Evolutionary conservation across 805 yeast genomes (phyloP), one percentile per base, ranked within the genome.

Genomic region (Starmerella ratchasimensis): DNA sequence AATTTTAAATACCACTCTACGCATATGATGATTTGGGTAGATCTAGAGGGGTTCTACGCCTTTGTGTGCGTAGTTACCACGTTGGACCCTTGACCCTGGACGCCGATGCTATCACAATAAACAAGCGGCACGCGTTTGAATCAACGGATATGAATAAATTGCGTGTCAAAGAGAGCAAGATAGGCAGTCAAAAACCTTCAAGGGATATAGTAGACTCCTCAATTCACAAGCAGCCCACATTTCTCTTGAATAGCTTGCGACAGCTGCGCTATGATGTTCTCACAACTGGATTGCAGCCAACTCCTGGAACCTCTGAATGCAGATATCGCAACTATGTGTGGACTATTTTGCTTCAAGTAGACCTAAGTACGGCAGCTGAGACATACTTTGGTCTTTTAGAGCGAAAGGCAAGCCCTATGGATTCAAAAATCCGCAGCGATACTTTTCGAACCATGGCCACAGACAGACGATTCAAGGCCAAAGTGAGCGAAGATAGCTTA

Each of bases 381-480:
- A 57, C 61, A 33, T 84, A 84, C 52, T 38, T 72, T 19, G 57
- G 65, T 7, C 57, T 76, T 24, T 66, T 79, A 2, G 52, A 65
- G 8, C 56, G 61, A 24, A 81, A 82, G 0, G 74, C 78, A 11
- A 71, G 78, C 2, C 65, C 66, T 0, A 63, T 74, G 7, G 73
- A 74, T 40, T 56, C 68, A 26, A 84, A 84, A 57, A 83, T 84
- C 41, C 69, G 74, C 41, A 80, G 84, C 55, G 95, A 84, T 52
- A 79, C 93, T 1, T 82, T 82, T 49, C 61, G 95, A 41, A 84
- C 95, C 0, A 65, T 84, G 47, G 77, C 80, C 56, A 76, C 81
- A 26, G 93, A 84, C 52, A 60, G 63, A 19, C 54, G 57, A 13
- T 84, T 83, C 59, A 74, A 71, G 40, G 58, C 60, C 33, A 68